Percentiles rank a stretch among this genome's conserved stretches.
Conservation (phyloP, 2,329 filamentous ascomycete genomes). For the Teratosphaeria epicoccoides region DNA sequence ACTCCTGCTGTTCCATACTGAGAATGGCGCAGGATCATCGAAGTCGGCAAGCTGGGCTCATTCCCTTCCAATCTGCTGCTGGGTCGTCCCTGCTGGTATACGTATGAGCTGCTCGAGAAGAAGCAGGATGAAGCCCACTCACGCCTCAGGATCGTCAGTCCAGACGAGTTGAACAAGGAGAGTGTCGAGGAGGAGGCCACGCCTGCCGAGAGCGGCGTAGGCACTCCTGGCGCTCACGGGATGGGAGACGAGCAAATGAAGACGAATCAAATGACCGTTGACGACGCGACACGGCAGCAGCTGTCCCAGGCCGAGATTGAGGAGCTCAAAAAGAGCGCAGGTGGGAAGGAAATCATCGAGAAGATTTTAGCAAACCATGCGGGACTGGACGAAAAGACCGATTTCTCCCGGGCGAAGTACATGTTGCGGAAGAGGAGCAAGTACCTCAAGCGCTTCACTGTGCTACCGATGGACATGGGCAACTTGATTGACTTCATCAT, state of each 20-base stretch:
- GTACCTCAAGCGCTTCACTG: conserved; percentile 78
- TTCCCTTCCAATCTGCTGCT: conserved; percentile 85
- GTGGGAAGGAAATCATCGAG: conserved; percentile 81
- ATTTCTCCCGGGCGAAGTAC: conserved; percentile 90
- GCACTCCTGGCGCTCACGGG: conserved; percentile 15
- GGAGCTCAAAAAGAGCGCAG: conserved; percentile 56
- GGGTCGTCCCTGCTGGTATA: conserved; percentile 82
- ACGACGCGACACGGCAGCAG: conserved; percentile 60
- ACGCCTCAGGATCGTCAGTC: conserved; percentile 65
- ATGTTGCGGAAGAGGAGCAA: conserved; percentile 90
- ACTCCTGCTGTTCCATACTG: conserved; percentile 22
- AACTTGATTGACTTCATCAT: conserved; percentile 65
- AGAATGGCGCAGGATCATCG: conserved; percentile 56
- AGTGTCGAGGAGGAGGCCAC: conserved; percentile 47
- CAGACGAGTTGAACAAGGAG: conserved; percentile 74
- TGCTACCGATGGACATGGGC: conserved; percentile 71
- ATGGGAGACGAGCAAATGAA: conserved; percentile 37
- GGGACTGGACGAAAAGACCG: conserved; percentile 84
- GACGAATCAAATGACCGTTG: conserved; percentile 53
- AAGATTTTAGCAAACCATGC: conserved; percentile 85
- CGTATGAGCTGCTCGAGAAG: conserved; percentile 76
- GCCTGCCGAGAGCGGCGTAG: conserved; percentile 26
- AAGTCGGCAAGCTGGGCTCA: conserved; percentile 82
- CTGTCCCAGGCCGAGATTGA: conserved; percentile 64
- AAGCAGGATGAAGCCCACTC: conserved; percentile 53